phyloP scores from a whole-genome alignment of 2,329 filamentous ascomycete genomes.

The Sporothrix mexicana region DNA sequence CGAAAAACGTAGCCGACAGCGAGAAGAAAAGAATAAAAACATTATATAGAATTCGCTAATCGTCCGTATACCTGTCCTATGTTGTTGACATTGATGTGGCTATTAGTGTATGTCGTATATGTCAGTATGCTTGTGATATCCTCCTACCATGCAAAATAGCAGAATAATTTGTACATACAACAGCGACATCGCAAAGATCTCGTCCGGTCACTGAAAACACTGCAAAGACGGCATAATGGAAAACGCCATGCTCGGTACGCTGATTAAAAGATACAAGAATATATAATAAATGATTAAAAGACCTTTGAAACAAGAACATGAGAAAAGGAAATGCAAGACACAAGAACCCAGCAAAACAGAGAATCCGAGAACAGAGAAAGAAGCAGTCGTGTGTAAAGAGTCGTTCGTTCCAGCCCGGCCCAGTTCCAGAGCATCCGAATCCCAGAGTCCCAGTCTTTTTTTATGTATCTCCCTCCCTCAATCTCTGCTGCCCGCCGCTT shows the following conservation, averaged over 20 bases:
- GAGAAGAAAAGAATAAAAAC: constrained; percentile 8
- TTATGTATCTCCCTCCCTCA: background rate
- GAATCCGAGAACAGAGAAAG: background rate
- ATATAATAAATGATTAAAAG: constrained; percentile 18
- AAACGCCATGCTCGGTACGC: constrained; percentile 15
- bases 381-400: constrained; percentile 16
- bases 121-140: no score
- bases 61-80: background rate
- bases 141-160: background rate
- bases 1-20: constrained; percentile 10
- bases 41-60: background rate
- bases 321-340: constrained; percentile 1
- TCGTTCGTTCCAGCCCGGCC: constrained; percentile 14
- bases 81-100: background rate
- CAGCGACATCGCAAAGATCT: background rate
- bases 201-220: background rate
- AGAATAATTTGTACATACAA: background rate
- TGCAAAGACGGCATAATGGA: background rate
- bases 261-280: constrained; percentile 13
- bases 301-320: constrained; percentile 8
- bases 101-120: background rate
- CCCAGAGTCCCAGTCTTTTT: constrained; percentile 13
- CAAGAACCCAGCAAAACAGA: constrained; percentile 6
- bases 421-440: background rate
- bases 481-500: constrained; percentile 16